These are phyloP conservation scores for Pelargonium australe DNA, from an alignment of 441 rosid species.

Conservation along the genomic window DNA sequence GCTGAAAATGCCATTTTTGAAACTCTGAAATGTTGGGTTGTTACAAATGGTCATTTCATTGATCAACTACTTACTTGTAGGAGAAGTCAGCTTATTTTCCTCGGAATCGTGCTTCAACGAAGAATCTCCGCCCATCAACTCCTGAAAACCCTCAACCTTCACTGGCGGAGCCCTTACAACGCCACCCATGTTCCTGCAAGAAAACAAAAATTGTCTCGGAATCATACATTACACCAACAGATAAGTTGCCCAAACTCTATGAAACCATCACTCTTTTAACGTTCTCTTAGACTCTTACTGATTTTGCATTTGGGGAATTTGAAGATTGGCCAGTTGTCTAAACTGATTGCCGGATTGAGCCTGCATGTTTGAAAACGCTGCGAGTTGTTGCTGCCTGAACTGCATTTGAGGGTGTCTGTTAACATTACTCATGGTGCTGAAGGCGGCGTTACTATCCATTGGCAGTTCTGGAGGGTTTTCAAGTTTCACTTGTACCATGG, in stretches of 20 bases:
- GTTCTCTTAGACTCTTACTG: conserved; percentile 43
- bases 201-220: conserved; percentile 12
- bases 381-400: conserved; percentile 54
- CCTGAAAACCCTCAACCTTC: conserved; percentile 88
- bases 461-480: conserved; percentile 65
- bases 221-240: not conserved
- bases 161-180: conserved; percentile 69
- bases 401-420: conserved; percentile 55
- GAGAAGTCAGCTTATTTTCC: conserved; percentile 67
- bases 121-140: conserved; percentile 87
- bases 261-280: no score
- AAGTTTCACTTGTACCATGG: conserved; percentile 65
- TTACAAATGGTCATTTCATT: not conserved
- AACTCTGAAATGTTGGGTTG: no score
- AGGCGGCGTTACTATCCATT: conserved; percentile 43
- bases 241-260: no score
- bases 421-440: conserved; percentile 36
- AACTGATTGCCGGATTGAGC: conserved; percentile 55
- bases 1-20: no score
- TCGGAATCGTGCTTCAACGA: conserved; percentile 63
- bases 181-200: conserved; percentile 54
- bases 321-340: conserved; percentile 57
- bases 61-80: conserved; percentile 46
- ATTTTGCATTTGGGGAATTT: conserved; percentile 64
- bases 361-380: conserved; percentile 56